phyloP scores from a whole-genome alignment of 148 eudicot genomes.

The Fagopyrum esculentum region DNA sequence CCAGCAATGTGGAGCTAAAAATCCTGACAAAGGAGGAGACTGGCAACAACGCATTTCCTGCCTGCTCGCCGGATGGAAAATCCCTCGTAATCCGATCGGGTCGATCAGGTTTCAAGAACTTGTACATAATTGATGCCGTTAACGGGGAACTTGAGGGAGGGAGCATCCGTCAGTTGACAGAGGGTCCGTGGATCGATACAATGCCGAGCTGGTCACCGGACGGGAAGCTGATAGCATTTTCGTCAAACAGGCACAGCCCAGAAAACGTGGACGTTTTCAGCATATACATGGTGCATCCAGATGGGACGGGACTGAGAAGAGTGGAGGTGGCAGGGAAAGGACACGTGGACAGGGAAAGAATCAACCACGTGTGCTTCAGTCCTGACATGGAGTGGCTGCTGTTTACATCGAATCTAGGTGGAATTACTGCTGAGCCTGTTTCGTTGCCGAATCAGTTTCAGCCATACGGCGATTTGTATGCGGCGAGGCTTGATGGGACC shows the following conservation, averaged over 20 bases:
- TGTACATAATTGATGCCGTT: conserved; percentile 57
- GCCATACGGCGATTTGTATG: conserved; percentile 70
- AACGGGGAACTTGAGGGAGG: conserved; percentile 52
- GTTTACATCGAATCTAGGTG: conserved; percentile 60
- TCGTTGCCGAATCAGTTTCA: conserved; percentile 76
- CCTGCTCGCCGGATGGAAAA: conserved; percentile 83
- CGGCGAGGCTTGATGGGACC: conserved; percentile 58
- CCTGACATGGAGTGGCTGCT: conserved; percentile 61
- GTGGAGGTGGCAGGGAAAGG: conserved; percentile 35
- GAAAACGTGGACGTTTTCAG: conserved; percentile 38
- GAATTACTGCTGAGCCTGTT: conserved; percentile 71
- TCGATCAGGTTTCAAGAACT: conserved; percentile 68
- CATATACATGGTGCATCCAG: conserved; percentile 45
- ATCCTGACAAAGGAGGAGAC: conserved; percentile 49
- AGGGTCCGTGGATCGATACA: conserved; percentile 77
- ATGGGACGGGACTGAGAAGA: conserved; percentile 47
- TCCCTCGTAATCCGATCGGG: conserved; percentile 69
- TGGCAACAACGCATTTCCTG: conserved; percentile 75
- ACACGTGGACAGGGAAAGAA: conserved; percentile 41
- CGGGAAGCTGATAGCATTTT: conserved; percentile 67
- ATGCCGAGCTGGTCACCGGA: conserved; percentile 91
- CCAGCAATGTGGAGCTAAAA: conserved; percentile 27
- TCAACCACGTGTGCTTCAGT: conserved; percentile 76
- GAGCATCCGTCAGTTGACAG: conserved; percentile 43
- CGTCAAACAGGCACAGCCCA: conserved; percentile 68